Conservation (phyloP, 1,284 basidiomycete species). For the Stereum hirsutum region DNA sequence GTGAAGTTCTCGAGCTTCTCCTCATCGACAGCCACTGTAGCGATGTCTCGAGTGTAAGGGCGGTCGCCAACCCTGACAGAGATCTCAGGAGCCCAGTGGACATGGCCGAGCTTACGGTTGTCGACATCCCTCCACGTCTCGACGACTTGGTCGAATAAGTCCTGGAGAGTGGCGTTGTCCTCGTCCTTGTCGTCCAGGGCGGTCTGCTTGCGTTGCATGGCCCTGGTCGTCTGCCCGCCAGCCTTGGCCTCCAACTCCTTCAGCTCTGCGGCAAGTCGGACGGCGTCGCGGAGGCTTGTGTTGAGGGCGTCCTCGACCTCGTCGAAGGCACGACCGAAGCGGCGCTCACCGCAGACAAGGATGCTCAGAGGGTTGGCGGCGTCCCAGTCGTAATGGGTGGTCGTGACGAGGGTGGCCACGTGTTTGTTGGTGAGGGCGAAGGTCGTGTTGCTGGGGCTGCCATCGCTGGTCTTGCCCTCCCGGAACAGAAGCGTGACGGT, state of each 20-base stretch:
- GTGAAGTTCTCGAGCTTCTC: constrained; percentile 25
- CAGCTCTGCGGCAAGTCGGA: constrained; percentile 12
- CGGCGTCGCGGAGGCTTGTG: constrained; percentile 10
- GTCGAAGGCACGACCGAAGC: constrained; percentile 8
- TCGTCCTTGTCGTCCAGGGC: constrained; percentile 11
- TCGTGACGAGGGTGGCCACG: constrained; percentile 21
- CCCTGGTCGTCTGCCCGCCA: constrained; percentile 16
- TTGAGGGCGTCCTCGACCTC: not conserved
- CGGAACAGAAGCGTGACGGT: constrained; percentile 14
- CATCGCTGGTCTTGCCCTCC: constrained; percentile 14
- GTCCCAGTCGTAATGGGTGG: constrained; percentile 21
- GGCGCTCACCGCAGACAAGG: constrained; percentile 14
- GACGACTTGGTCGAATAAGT: constrained; percentile 12
- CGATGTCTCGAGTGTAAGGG: constrained; percentile 21
- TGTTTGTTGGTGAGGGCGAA: constrained; percentile 17
- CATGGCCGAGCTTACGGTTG: constrained; percentile 15
- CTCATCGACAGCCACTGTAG: constrained; percentile 17
- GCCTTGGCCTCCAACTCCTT: constrained; percentile 7
- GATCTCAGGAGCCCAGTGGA: constrained; percentile 23
- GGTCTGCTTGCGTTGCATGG: constrained; percentile 7
- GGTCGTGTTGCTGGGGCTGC: constrained; percentile 17
- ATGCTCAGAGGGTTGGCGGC: constrained; percentile 21
- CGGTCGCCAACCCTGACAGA: constrained; percentile 19
- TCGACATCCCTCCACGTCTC: constrained; percentile 15
- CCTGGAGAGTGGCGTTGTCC: constrained; percentile 15